Evolutionary conservation across 768 basidiomycete genomes (phyloP), one percentile per base, ranked within the genome.

Genomic region (Cytidiella melzeri): DNA sequence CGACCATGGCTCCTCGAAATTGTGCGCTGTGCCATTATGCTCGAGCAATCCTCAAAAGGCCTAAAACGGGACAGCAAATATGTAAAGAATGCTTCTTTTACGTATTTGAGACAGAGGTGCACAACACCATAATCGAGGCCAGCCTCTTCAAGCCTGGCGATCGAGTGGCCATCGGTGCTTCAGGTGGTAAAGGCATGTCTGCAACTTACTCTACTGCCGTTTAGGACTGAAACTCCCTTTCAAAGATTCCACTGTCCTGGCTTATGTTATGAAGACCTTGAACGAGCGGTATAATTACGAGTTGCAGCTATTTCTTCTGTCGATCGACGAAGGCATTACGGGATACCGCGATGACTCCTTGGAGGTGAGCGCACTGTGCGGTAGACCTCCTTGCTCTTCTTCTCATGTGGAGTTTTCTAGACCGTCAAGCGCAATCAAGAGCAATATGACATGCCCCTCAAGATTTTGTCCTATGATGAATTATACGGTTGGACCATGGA

Each of bases 401-500:
- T 60, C 34, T 18, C 19, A 44, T 21, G 18, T 41, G 45, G 27
- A 5, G 39, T 13, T 12, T 2, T 48, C 3, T 64, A 97, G 95
- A 97, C 96, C 0, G 96, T 99, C 37, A 97, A 98, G 67, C 80
- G 93, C 37, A 99, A 99, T 65, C 92, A 96, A 59, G 75, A 87
- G 51, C 94, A 99, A 67, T 98, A 99, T 63, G 77, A 84, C 41
- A 85, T 98, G 67, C 94, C 95, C 0, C 79, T 99, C 34, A 96
- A 95, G 71, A 97, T 99, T 49, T 75, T 98, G 21, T 91, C 90
- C 1, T 99, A 99, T 55, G 84, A 92, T 54, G 94, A 97, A 59
- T 76, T 98, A 4, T 99, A 98, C 57, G 96, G 96, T 15, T 98
- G 96, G 95, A 98, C 95, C 1, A 99, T 99, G 95, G 96, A 99